Conservation (phyloP, 306 rosid species). For the Trifolium pratense region DNA sequence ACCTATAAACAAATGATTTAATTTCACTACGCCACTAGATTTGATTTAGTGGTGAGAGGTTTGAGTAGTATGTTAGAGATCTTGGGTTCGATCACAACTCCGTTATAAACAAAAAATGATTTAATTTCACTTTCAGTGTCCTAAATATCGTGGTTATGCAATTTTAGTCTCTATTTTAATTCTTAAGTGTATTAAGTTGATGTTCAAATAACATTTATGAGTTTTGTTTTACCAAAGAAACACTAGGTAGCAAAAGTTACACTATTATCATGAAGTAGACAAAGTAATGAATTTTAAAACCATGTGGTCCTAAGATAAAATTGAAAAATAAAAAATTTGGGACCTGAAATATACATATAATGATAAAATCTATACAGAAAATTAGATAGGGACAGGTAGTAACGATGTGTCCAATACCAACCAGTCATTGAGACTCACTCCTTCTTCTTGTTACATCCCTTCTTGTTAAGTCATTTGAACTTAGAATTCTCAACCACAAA, state of each 20-base stretch:
- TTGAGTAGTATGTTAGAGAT: too few relatives aligned
- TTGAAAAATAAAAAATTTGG: conserved; percentile 22
- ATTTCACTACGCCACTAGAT: too few relatives aligned
- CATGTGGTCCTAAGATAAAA: conserved; percentile 43
- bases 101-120: too few relatives aligned
- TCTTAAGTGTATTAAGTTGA: background rate
- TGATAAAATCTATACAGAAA: conserved; percentile 38
- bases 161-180: background rate
- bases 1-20: background rate
- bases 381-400: conserved; percentile 43
- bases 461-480: conserved; percentile 40
- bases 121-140: background rate
- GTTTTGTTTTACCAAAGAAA: background rate
- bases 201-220: background rate
- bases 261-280: conserved; percentile 20
- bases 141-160: background rate
- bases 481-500: conserved; percentile 36
- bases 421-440: conserved; percentile 54
- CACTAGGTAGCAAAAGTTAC: conserved; percentile 7
- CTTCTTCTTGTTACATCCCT: conserved; percentile 38
- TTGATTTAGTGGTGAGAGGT: too few relatives aligned
- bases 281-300: conserved; percentile 23
- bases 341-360: conserved; percentile 21
- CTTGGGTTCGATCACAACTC: too few relatives aligned
- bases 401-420: conserved; percentile 60